Base-by-base conservation (phyloP, 805 yeast genomes). In the Yamadazyma tumulicola region DNA sequence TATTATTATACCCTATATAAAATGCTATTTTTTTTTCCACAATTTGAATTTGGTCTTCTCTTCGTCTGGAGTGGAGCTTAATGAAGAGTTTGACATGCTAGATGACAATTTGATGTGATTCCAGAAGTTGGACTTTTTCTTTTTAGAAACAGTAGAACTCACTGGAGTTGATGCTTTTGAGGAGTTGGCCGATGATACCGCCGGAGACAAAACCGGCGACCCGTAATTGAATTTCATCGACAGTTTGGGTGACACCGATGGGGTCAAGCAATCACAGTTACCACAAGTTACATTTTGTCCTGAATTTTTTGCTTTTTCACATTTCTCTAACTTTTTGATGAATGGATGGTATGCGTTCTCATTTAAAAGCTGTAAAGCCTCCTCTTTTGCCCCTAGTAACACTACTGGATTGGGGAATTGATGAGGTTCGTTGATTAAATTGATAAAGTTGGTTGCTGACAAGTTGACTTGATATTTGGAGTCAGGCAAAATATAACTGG, bases 391-490 rank as follows among this genome's bases (percentile, higher is more conserved):
- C 3, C 41, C 41, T 28, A 47, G 25, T 14, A 64, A 47, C 14
- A 52, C 48, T 5, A 18, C 19, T 1, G 68, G 69, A 20, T 41
- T 38, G 29, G 58, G 64, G 9, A 61, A 43, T 13, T 43, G 46
- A 9, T 32, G 35, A 6, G 19, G 29, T 18, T 50, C 49, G 9
- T 33, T 38, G 21, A 54, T 26, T 26, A 63, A 47, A 9, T 46
- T 43, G 11, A 57, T 49, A 39, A 52, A 58, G 3, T 71, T 54
- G 6, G 59, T 56, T 39, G 59, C 48, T 0, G 78, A 69, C 16
- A 76, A 42, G 49, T 75, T 76, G 39, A 76, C 62, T 48, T 76
- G 78, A 26, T 57, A 59, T 2, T 68, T 65, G 1, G 80, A 59
- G 35, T 71, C 62, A 10, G 56, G 58, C 9, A 43, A 37, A 25